These are phyloP conservation scores for Rhodomyrtus psidioides DNA, from an alignment of 441 rosid genomes.

Conservation along the genomic window DNA sequence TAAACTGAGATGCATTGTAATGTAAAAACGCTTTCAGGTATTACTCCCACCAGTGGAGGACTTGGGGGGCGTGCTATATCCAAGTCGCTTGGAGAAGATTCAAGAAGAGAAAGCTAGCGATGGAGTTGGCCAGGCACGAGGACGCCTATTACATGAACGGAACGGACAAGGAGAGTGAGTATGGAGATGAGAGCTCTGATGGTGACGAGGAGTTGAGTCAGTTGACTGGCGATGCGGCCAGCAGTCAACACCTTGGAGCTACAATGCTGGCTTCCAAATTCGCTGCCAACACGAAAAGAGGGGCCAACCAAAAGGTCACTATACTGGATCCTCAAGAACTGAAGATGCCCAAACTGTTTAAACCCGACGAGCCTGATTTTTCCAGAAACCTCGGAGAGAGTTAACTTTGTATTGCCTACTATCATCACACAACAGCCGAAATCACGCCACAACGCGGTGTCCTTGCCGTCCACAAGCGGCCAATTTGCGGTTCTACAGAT, in stretches of 20 bases:
- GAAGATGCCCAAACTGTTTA: slow-evolving; percentile 11
- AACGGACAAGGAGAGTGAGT: slow-evolving; percentile 3
- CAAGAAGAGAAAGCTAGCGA: slow-evolving; percentile 43
- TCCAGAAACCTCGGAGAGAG: background rate
- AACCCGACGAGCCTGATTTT: slow-evolving; percentile 8
- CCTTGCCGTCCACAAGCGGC: background rate
- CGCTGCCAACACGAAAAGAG: slow-evolving; percentile 38
- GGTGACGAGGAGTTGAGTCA: slow-evolving; percentile 2
- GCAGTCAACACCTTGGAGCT: slow-evolving; percentile 34
- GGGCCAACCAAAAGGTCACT: background rate
- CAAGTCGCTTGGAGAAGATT: slow-evolving; percentile 68
- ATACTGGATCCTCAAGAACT: slow-evolving; percentile 2
- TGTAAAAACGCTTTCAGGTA: slow-evolving; percentile 78
- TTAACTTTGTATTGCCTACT: background rate
- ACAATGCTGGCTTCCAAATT: slow-evolving; percentile 58
- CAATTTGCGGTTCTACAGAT: background rate
- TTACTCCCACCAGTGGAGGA: slow-evolving; percentile 88
- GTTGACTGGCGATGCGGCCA: slow-evolving; percentile 8
- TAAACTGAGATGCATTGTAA: background rate
- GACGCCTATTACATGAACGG: slow-evolving; percentile 15
- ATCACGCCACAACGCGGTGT: background rate
- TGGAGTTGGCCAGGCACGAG: slow-evolving; percentile 66
- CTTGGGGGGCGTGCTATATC: slow-evolving; percentile 75
- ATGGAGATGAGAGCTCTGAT: slow-evolving; percentile 1
- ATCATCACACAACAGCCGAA: background rate